Evolutionary conservation across 2,329 filamentous ascomycete species (phyloP), one percentile per base, ranked within the genome.

Genomic region (Penicillium italicum): DNA sequence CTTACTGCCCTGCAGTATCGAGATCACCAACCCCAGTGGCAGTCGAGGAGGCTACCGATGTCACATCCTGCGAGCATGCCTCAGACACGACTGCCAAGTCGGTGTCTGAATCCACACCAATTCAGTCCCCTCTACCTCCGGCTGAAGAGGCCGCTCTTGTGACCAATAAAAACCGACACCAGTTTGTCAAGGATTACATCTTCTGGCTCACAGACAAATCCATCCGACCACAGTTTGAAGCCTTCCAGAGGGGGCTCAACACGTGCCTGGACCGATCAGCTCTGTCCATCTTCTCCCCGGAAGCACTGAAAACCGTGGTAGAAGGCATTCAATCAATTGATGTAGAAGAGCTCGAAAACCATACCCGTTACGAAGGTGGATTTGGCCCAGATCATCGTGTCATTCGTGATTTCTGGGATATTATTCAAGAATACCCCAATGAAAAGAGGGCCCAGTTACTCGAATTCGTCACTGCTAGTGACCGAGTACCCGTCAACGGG

Each of bases 381-480:
- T 97, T 90, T 79, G 83, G 87, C 43, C 77, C 85, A 0, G 79
- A 78, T 0, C 87, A 94, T 62, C 83, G 79, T 14, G 84, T 87
- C 1, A 85, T 99, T 40, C 77, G 79, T 24, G 84, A 89, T 63
- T 97, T 99, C 71, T 99, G 94, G 94, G 80, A 80, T 12, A 82
- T 97, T 8, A 88, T 96, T 71, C 34, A 94, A 84, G 68, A 80
- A 16, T 79, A 76, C 52, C 64, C 74, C 10, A 80, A 87, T 16
- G 79, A 82, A 42, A 88, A 92, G 79, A 88, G 88, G 73, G 83
- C 85, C 50, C 85, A 84, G 65, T 76, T 99, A 33, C 80, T 99
- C 31, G 91, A 97, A 71, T 99, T 99, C 67, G 92, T 99, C 30
- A 99, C 94, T 14, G 93, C 93, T 0, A 93, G 87, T 65, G 92